Conservation (phyloP, 1,284 basidiomycete species). For the Papiliotrema laurentii region DNA sequence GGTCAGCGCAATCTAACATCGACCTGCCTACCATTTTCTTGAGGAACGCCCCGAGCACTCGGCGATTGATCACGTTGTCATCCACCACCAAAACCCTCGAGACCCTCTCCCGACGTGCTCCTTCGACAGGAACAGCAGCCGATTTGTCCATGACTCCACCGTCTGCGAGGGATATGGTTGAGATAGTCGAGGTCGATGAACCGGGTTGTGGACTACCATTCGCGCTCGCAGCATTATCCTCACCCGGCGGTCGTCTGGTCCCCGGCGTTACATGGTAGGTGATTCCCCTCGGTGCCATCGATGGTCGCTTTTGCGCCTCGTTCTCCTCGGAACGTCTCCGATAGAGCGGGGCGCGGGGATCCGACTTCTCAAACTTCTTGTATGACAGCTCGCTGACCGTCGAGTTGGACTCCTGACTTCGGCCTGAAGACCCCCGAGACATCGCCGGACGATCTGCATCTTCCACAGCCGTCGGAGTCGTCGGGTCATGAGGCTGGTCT, state of each 20-base stretch:
- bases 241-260: neutral
- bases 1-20: neutral
- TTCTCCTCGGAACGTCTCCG: slow-evolving; percentile 45
- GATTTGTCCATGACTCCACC: slow-evolving; percentile 52
- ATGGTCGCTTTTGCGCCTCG: slow-evolving; percentile 30
- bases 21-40: slow-evolving; percentile 61
- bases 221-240: slow-evolving; percentile 2
- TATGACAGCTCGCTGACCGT: slow-evolving; percentile 25
- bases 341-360: slow-evolving; percentile 21
- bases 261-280: slow-evolving; percentile 31
- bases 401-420: slow-evolving; percentile 22
- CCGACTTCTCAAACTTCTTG: slow-evolving; percentile 12
- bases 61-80: slow-evolving; percentile 61
- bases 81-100: slow-evolving; percentile 73
- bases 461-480: neutral
- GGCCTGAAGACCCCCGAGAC: slow-evolving; percentile 30
- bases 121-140: slow-evolving; percentile 35
- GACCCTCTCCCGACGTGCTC: slow-evolving; percentile 46
- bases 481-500: slow-evolving; percentile 7
- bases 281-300: slow-evolving; percentile 37
- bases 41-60: slow-evolving; percentile 69
- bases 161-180: slow-evolving; percentile 50
- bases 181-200: slow-evolving; percentile 45
- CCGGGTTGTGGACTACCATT: slow-evolving; percentile 10
- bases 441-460: slow-evolving; percentile 22